Evolutionary conservation across 2,329 filamentous ascomycete species (phyloP).

Genomic region (Scedosporium minutisporum): DNA sequence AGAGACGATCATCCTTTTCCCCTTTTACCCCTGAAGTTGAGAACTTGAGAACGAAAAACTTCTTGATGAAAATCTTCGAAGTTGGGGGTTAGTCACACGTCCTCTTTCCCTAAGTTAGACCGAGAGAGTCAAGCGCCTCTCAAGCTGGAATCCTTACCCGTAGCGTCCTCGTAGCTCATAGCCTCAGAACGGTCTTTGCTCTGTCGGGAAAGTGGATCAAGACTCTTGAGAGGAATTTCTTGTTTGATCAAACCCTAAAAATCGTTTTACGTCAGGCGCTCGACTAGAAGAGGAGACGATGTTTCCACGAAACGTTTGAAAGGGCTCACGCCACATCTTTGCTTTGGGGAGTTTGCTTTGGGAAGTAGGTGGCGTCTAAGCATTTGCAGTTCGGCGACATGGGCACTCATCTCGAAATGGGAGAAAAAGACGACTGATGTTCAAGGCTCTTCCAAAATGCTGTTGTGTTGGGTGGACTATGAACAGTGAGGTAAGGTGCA

Average conservation of each 20-base stretch:
- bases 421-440: too few species aligned
- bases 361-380: too few species aligned
- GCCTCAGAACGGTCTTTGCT: too few species aligned
- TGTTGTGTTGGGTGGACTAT: too few species aligned
- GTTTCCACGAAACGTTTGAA: not conserved
- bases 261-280: not conserved
- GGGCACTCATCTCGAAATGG: too few species aligned
- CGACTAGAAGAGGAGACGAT: not conserved
- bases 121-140: not conserved
- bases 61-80: not conserved
- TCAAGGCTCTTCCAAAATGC: too few species aligned
- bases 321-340: too few species aligned
- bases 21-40: not conserved
- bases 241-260: not conserved
- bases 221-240: not conserved
- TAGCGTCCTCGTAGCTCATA: too few species aligned
- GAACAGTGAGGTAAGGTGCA: too few species aligned
- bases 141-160: not conserved
- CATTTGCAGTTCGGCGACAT: too few species aligned
- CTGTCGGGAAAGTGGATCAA: not conserved
- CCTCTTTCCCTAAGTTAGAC: not conserved
- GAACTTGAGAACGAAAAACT: not conserved
- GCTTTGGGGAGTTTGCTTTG: too few species aligned
- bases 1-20: not conserved
- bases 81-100: not conserved